phyloP scores from a whole-genome alignment of 257 asterid genomes.

The Nicotiana undulata region DNA sequence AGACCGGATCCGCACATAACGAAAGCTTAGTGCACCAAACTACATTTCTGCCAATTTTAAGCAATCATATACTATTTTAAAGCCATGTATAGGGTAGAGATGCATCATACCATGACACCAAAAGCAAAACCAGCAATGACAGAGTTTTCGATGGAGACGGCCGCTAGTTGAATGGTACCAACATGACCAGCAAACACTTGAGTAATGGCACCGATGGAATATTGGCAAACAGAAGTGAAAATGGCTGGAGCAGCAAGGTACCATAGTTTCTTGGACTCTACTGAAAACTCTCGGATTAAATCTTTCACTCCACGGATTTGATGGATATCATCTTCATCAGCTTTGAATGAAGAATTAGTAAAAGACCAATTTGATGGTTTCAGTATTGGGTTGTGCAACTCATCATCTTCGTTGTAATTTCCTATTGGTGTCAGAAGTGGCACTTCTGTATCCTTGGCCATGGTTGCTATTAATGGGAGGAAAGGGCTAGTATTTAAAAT shows the following conservation, averaged over 20 bases:
- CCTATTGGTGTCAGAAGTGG: slow-evolving; percentile 2
- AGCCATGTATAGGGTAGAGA: neutral
- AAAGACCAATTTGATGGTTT: neutral
- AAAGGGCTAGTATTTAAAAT: neutral
- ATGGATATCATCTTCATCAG: neutral
- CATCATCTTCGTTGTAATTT: neutral
- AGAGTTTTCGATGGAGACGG: slow-evolving; percentile 14
- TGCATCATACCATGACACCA: slow-evolving; percentile 12
- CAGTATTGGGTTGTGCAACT: neutral
- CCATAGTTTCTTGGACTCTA: slow-evolving; percentile 14
- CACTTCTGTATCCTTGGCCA: neutral
- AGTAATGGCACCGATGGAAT: slow-evolving; percentile 12
- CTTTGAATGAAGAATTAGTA: neutral
- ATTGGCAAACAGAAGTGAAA: slow-evolving; percentile 11
- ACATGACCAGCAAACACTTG: slow-evolving; percentile 18
- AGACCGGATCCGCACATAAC: too few species aligned
- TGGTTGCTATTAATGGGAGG: neutral
- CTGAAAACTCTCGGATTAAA: neutral
- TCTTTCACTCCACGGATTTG: slow-evolving; percentile 1
- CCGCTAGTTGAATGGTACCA: slow-evolving; percentile 14
- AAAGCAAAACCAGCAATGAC: slow-evolving; percentile 13
- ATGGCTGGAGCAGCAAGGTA: slow-evolving; percentile 16
- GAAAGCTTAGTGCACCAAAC: too few species aligned
- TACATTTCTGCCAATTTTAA: too few species aligned
- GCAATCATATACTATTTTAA: too few species aligned